Conservation (phyloP, 163 green algal species). For the Scenedesmus sp. region DNA sequence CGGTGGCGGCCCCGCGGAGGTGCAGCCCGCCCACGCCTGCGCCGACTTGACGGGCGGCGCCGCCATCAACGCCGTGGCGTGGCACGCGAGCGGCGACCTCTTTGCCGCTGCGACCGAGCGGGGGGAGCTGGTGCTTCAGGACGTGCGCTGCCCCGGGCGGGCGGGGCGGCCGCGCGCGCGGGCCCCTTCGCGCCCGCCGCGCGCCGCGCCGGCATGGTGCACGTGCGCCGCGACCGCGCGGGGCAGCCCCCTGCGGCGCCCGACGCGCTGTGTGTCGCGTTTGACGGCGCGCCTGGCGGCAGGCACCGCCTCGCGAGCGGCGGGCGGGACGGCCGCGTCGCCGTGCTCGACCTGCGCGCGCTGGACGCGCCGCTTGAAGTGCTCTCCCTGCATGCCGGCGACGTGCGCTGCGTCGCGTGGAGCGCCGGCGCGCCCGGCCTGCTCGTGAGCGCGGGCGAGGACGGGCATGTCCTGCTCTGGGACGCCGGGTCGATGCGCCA, state of each 20-base stretch:
- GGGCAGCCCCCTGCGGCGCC: no score
- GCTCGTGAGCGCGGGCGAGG: conserved; percentile 13
- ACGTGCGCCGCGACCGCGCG: conserved; percentile 1
- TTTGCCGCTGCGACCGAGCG: conserved; percentile 25
- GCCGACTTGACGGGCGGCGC: background rate
- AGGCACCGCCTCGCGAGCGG: conserved; percentile 1
- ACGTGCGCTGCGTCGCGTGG: conserved; percentile 14
- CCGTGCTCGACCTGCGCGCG: background rate
- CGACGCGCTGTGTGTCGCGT: no score
- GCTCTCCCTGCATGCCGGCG: conserved; percentile 5
- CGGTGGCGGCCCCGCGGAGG: background rate
- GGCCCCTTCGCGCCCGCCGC: no score
- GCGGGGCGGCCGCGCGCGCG: background rate
- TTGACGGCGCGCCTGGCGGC: conserved; percentile 23
- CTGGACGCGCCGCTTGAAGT: conserved; percentile 1
- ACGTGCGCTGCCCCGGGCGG: background rate
- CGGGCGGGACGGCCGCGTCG: conserved; percentile 7
- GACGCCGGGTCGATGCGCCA: conserved; percentile 16
- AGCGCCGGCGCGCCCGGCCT: conserved; percentile 9
- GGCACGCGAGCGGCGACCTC: conserved; percentile 9
- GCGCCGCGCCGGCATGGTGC: background rate
- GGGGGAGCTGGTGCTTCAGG: conserved; percentile 24
- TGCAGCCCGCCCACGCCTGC: conserved; percentile 3
- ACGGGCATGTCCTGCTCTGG: conserved; percentile 19
- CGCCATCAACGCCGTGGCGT: conserved; percentile 18